phyloP scores from a whole-genome alignment of 495 filamentous ascomycete genomes.

The Cairneyella variabilis region DNA sequence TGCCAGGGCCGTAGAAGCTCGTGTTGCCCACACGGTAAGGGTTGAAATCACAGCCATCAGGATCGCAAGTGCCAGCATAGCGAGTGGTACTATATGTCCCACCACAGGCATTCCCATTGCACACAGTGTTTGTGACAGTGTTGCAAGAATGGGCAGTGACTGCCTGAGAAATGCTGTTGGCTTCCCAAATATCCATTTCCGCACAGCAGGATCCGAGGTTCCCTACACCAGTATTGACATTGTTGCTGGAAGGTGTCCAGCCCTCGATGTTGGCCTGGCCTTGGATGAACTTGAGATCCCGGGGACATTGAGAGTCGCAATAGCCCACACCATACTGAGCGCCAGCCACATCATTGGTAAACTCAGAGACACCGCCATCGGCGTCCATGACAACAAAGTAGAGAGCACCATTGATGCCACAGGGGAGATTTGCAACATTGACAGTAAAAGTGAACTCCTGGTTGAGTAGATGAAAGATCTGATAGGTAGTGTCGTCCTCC shows the following conservation, averaged over 20 bases:
- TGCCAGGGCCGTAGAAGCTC: constrained; percentile 50
- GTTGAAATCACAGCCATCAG: constrained; percentile 63
- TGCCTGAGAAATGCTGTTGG: constrained; percentile 55
- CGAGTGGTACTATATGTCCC: constrained; percentile 45
- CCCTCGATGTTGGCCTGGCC: constrained; percentile 46
- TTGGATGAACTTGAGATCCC: constrained; percentile 63
- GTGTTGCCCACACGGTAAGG: constrained; percentile 51
- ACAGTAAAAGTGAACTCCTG: constrained; percentile 68
- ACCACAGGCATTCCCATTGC: constrained; percentile 43
- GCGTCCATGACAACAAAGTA: constrained; percentile 65
- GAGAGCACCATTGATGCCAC: constrained; percentile 68
- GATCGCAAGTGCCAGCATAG: constrained; percentile 57
- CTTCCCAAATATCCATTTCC: constrained; percentile 71
- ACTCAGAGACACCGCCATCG: constrained; percentile 53
- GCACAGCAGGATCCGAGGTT: constrained; percentile 60
- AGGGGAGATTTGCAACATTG: constrained; percentile 61
- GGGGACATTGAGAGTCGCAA: constrained; percentile 71
- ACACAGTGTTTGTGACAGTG: constrained; percentile 40
- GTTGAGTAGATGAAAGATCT: constrained; percentile 54
- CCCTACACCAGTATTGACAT: constrained; percentile 52
- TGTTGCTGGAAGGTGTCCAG: constrained; percentile 45
- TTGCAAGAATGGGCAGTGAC: constrained; percentile 53
- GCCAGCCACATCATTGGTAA: constrained; percentile 58
- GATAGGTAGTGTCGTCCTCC: constrained; percentile 49
- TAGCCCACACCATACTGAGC: constrained; percentile 70